phyloP scores from a whole-genome alignment of 1,139 yeast species.

The Zygosaccharomyces pseudobailii region DNA sequence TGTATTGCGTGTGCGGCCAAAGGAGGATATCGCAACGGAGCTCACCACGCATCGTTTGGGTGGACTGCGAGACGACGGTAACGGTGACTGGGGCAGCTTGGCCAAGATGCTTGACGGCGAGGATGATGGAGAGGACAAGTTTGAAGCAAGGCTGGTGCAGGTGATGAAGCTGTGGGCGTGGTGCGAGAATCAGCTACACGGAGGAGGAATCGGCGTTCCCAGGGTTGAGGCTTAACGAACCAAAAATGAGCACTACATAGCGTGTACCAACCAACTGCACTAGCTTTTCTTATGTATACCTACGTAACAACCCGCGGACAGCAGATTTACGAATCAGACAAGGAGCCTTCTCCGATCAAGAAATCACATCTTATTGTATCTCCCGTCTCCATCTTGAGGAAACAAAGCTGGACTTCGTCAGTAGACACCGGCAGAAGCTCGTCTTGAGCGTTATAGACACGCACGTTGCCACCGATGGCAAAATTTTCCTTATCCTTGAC shows the following conservation, averaged over 20 bases:
- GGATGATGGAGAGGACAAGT: conserved; percentile 13
- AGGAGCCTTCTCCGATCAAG: conserved; percentile 21
- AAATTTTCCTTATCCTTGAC: conserved; percentile 14
- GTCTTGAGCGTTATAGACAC: conserved; percentile 33
- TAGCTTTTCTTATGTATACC: neutral
- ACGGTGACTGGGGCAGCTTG: conserved; percentile 16
- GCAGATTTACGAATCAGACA: neutral
- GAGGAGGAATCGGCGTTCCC: conserved; percentile 37
- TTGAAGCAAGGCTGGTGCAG: conserved; percentile 46
- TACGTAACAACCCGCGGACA: neutral
- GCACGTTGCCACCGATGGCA: conserved; percentile 34
- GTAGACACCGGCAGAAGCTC: conserved; percentile 28
- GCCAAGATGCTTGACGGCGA: conserved; percentile 17
- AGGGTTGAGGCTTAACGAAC: conserved; percentile 28
- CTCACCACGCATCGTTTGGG: conserved; percentile 14
- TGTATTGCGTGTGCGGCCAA: conserved; percentile 15
- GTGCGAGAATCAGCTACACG: conserved; percentile 49
- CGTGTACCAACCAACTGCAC: neutral
- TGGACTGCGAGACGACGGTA: conserved; percentile 14
- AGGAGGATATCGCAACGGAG: conserved; percentile 15
- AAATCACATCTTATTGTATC: conserved; percentile 48
- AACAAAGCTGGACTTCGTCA: conserved; percentile 53
- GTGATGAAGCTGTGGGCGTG: conserved; percentile 58
- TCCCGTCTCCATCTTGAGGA: conserved; percentile 64
- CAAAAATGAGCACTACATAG: neutral